Percentiles rank a stretch among this genome's conserved stretches.
Evolutionary conservation across 176 grass and related monocot genomes (phyloP).

Genomic region (Cenchrus purpureus): DNA sequence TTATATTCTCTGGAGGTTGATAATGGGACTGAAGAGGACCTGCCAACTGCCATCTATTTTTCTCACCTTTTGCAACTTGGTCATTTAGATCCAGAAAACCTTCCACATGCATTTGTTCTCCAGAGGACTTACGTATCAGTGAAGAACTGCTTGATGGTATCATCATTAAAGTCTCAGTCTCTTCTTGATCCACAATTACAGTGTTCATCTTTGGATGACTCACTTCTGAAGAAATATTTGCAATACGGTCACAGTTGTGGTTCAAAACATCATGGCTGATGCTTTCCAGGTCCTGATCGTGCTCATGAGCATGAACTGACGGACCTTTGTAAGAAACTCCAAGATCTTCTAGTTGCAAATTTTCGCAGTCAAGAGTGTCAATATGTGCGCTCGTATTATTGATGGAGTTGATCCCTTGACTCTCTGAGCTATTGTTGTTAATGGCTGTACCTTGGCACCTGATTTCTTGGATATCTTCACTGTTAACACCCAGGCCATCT

Average conservation of each 20-base stretch:
- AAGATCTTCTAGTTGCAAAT: conserved; percentile 29
- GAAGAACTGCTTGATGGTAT: conserved; percentile 32
- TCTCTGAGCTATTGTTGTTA: conserved; percentile 8
- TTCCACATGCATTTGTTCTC: conserved; percentile 25
- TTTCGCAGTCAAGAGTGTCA: background rate
- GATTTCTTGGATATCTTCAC: conserved; percentile 1
- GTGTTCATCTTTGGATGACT: conserved; percentile 29
- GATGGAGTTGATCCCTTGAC: conserved; percentile 13
- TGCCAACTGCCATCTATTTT: conserved; percentile 41
- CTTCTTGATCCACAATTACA: conserved; percentile 23
- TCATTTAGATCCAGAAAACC: conserved; percentile 39
- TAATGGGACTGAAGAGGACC: conserved; percentile 41
- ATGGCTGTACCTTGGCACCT: background rate
- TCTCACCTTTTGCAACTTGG: conserved; percentile 31
- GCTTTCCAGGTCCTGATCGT: conserved; percentile 30
- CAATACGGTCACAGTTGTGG: background rate
- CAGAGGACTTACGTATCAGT: conserved; percentile 29
- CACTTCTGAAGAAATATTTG: conserved; percentile 30
- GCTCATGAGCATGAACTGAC: conserved; percentile 5
- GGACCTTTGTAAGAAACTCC: conserved; percentile 20
- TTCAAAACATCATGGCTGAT: conserved; percentile 19
- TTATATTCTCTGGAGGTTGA: conserved; percentile 32
- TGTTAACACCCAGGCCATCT: conserved; percentile 13
- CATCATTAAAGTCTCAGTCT: background rate
- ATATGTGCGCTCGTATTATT: background rate